Evolutionary conservation across 768 basidiomycete genomes (phyloP).

Genomic region (Agrocybe praecox): DNA sequence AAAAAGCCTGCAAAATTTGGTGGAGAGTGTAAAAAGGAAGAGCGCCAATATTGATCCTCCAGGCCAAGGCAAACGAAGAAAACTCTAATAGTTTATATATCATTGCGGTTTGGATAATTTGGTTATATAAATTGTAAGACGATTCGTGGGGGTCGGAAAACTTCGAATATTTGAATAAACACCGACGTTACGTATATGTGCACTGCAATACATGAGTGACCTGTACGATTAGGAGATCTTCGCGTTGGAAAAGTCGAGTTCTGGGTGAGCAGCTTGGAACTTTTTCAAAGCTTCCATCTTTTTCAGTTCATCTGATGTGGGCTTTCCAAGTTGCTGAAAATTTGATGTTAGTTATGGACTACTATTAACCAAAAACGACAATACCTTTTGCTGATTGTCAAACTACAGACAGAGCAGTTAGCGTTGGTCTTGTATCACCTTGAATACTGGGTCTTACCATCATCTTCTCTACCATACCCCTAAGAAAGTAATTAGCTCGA

Average conservation of each 20-base stretch:
- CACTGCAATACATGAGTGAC: not conserved
- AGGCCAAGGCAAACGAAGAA: constrained; percentile 43
- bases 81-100: constrained; percentile 22
- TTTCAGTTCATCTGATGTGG: constrained; percentile 92
- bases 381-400: constrained; percentile 77
- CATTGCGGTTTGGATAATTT: not conserved
- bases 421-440: constrained; percentile 4
- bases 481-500: constrained; percentile 26
- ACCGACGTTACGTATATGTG: not conserved
- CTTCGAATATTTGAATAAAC: not conserved
- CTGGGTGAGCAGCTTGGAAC: constrained; percentile 90
- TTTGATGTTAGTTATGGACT: not conserved
- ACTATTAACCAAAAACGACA: not conserved
- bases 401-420: constrained; percentile 44
- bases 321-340: constrained; percentile 88
- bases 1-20: constrained; percentile 62
- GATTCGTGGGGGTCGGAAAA: not conserved
- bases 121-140: not conserved
- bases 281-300: constrained; percentile 90
- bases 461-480: constrained; percentile 99
- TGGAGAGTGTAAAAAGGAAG: constrained; percentile 89
- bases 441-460: constrained; percentile 62
- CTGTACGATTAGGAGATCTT: constrained; percentile 67
- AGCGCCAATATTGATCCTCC: constrained; percentile 35
- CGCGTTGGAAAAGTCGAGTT: constrained; percentile 92